phyloP scores from a whole-genome alignment of 164 flowering plant genomes.

The Santalum album region DNA sequence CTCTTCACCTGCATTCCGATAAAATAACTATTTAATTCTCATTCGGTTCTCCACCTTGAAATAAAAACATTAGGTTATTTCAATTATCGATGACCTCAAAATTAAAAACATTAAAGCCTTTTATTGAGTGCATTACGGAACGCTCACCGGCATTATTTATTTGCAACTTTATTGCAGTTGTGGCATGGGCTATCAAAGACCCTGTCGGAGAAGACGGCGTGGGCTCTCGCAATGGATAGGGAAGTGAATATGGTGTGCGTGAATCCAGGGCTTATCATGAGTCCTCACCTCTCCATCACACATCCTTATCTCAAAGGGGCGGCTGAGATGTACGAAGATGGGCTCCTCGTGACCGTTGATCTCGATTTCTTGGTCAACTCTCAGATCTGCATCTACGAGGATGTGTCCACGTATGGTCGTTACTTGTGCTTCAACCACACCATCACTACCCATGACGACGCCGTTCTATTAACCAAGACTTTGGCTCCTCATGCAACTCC shows the following conservation, averaged over 20 bases:
- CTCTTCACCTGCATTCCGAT: too few species aligned
- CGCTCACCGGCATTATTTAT: too few species aligned
- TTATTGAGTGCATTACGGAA: too few species aligned
- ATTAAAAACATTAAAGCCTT: too few species aligned
- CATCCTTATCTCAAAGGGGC: conserved; percentile 67
- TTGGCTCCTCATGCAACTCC: not conserved
- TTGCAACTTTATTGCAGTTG: too few species aligned
- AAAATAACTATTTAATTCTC: too few species aligned
- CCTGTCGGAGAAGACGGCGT: conserved; percentile 67
- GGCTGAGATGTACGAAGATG: conserved; percentile 79
- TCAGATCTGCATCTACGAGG: conserved; percentile 61
- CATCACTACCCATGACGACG: not conserved
- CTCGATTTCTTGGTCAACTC: conserved; percentile 54
- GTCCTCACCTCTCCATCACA: conserved; percentile 33
- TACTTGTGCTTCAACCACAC: conserved; percentile 22
- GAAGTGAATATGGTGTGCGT: conserved; percentile 62
- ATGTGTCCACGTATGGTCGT: conserved; percentile 58
- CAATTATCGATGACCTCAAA: too few species aligned
- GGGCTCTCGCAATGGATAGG: conserved; percentile 88
- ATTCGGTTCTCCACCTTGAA: too few species aligned
- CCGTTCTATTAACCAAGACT: not conserved
- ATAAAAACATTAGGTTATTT: too few species aligned
- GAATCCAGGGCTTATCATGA: conserved; percentile 49
- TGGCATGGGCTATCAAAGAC: conserved; percentile 86
- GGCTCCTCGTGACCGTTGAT: conserved; percentile 61